A percentile compares a stretch with the other conserved stretches of the same genome.
These are phyloP conservation scores for Nemophila menziesii DNA, from an alignment of 257 asterid genomes.

Conservation along the genomic window DNA sequence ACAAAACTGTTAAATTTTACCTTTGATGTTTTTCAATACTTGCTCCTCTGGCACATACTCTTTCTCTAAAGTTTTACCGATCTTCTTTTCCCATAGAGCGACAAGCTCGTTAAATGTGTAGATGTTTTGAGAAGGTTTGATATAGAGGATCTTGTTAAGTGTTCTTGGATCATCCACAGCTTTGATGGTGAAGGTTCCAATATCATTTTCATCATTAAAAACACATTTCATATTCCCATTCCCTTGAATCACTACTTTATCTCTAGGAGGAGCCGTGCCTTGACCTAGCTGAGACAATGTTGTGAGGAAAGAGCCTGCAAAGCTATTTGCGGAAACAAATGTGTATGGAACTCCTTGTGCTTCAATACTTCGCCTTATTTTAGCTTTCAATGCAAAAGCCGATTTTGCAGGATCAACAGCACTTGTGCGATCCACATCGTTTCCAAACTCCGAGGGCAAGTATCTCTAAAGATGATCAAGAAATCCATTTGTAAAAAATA, in stretches of 20 bases:
- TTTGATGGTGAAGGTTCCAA: constrained; percentile 46
- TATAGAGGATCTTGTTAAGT: no score
- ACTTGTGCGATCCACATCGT: constrained; percentile 42
- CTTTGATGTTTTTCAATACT: no score
- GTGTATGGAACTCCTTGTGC: constrained; percentile 12
- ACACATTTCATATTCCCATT: constrained; percentile 76
- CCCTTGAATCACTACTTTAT: constrained; percentile 42
- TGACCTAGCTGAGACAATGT: constrained; percentile 4
- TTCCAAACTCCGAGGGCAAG: no score
- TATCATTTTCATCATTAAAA: constrained; percentile 45
- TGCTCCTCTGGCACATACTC: no score
- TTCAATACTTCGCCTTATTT: constrained; percentile 8
- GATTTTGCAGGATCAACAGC: constrained; percentile 26
- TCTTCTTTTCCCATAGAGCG: no score
- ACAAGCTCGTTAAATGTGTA: constrained; percentile 42
- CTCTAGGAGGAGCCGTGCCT: no score
- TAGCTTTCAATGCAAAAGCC: constrained; percentile 1
- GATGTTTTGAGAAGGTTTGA: constrained; percentile 39
- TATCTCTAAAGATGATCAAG: constrained; percentile 28
- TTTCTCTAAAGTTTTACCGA: no score
- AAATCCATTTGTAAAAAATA: constrained; percentile 1
- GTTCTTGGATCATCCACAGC: no score
- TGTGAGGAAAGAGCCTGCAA: constrained; percentile 5
- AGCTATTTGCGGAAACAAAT: constrained; percentile 1
- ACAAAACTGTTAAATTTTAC: no score